Percentiles rank a stretch among this genome's conserved stretches.
Evolutionary conservation across 176 grass and related monocot species (phyloP).

Genomic region (Aegilops tauschii): DNA sequence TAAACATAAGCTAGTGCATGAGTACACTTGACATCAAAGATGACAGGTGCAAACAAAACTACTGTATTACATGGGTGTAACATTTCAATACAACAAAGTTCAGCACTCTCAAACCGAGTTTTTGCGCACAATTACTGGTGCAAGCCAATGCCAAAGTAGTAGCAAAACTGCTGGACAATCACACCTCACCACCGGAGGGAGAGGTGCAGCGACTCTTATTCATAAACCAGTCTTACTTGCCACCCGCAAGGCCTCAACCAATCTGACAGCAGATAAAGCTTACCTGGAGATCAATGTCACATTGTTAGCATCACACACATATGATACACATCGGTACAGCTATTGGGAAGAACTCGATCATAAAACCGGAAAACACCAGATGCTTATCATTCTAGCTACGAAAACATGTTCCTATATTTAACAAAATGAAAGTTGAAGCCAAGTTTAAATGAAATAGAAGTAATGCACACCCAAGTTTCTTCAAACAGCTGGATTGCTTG

Average conservation of each 20-base stretch:
- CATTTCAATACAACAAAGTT: conserved; percentile 5
- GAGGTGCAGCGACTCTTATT: background rate
- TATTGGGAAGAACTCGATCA: background rate
- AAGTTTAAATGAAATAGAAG: background rate
- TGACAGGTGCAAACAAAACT: background rate
- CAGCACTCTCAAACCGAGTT: background rate
- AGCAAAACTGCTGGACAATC: background rate
- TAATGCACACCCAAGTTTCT: background rate
- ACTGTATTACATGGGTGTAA: background rate
- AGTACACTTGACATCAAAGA: background rate
- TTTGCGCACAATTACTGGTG: background rate
- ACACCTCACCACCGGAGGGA: background rate
- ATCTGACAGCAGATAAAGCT: conserved; percentile 10
- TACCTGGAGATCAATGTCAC: conserved; percentile 17
- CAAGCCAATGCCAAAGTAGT: conserved; percentile 7
- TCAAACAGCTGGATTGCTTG: background rate
- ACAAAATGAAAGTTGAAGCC: background rate
- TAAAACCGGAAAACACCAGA: background rate
- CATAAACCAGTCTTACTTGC: conserved; percentile 8
- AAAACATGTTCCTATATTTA: background rate
- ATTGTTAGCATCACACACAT: background rate
- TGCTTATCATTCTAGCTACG: background rate
- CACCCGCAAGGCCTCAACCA: background rate
- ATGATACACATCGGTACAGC: background rate
- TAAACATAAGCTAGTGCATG: background rate